phyloP scores from a whole-genome alignment of 208 protist species.

The Endotrypanum monterogeii region DNA sequence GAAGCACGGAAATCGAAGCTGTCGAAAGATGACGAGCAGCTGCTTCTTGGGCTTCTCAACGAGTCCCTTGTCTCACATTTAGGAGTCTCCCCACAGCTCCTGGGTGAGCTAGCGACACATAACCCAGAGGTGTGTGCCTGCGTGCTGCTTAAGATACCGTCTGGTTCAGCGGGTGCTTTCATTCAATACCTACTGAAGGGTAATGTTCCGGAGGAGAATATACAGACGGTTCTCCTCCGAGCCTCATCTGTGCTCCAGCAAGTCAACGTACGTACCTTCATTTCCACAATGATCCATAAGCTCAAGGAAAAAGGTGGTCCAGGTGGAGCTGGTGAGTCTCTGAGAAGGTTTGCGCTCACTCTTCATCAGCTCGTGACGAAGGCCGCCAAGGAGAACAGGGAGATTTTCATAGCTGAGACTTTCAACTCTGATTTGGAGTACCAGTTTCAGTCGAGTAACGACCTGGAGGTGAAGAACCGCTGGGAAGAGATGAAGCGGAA shows the following conservation, averaged over 20 bases:
- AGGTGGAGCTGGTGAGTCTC: slow-evolving; percentile 24
- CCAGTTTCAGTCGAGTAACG: slow-evolving; percentile 44
- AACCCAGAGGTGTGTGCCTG: slow-evolving; percentile 62
- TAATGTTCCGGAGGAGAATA: slow-evolving; percentile 37
- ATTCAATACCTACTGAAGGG: slow-evolving; percentile 56
- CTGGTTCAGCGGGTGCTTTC: slow-evolving; percentile 30
- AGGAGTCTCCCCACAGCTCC: slow-evolving; percentile 40
- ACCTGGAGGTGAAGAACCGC: slow-evolving; percentile 45
- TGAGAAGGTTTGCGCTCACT: slow-evolving; percentile 54
- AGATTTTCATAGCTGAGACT: slow-evolving; percentile 56
- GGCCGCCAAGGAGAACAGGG: slow-evolving; percentile 67
- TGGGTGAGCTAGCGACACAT: slow-evolving; percentile 45
- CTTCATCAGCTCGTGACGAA: slow-evolving; percentile 69
- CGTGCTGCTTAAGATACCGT: slow-evolving; percentile 50
- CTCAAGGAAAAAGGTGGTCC: slow-evolving; percentile 47
- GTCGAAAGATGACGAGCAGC: slow-evolving; percentile 40
- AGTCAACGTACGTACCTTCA: slow-evolving; percentile 53
- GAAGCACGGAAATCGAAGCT: slow-evolving; percentile 34
- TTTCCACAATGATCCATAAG: slow-evolving; percentile 38
- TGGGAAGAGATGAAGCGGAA: slow-evolving; percentile 80
- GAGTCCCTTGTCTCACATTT: slow-evolving; percentile 40
- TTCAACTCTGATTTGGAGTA: slow-evolving; percentile 49
- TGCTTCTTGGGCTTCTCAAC: slow-evolving; percentile 38
- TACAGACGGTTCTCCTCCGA: slow-evolving; percentile 57
- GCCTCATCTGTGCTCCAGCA: slow-evolving; percentile 53